Evolutionary conservation across 352 stramenopile genomes (phyloP), one percentile per base, ranked within the genome.

Genomic region (Hyaloperonospora brassicae): DNA sequence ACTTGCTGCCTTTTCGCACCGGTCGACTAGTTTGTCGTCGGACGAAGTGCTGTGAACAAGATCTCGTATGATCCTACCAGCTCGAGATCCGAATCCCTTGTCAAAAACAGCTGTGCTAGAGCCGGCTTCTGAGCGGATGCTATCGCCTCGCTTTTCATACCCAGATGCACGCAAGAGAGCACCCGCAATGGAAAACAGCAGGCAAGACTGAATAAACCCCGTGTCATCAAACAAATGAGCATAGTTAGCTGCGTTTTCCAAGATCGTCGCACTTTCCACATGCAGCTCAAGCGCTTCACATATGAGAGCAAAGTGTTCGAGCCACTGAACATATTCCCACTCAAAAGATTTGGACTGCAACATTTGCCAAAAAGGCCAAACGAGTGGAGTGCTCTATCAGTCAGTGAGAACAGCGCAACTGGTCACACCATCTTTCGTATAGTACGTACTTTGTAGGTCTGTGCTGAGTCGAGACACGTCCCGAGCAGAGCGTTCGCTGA

Each of bases 251-350:
- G 56, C 70, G 50, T 58, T 64, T 52, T 81, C 61, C 24, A 79
- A 36, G 17, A 83, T 57, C 52, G 73, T 56, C 8, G 64, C 55
- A 41, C 59, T 67, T 21, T 70, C 75, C 25, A 79, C 17, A 13
- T 54, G 50, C 40, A 45, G 49, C 17, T 48, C 64, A 31, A 49
- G 52, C 31, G 50, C 17, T 40, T 87, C 75, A 48, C 70, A 86
- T 38, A 84, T 53, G 1, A 54, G 64, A 24, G 70, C 58, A 13
- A 82, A 81, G 27, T 90, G 78, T 35, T 90, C 77, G 7, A 88
- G 54, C 73, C 72, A 82, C 35, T 76, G 48, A 36, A 86, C 25
- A 38, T 77, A 82, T 25, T 79, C 75, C 73, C 66, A 81, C 41
- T 82, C 61, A 21, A 80, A 50, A 6, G 41, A 51, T 17, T 72